A percentile compares a stretch with the other conserved stretches of the same genome.
Evolutionary conservation across 306 rosid species (phyloP).

Genomic region (Castanopsis chinensis): DNA sequence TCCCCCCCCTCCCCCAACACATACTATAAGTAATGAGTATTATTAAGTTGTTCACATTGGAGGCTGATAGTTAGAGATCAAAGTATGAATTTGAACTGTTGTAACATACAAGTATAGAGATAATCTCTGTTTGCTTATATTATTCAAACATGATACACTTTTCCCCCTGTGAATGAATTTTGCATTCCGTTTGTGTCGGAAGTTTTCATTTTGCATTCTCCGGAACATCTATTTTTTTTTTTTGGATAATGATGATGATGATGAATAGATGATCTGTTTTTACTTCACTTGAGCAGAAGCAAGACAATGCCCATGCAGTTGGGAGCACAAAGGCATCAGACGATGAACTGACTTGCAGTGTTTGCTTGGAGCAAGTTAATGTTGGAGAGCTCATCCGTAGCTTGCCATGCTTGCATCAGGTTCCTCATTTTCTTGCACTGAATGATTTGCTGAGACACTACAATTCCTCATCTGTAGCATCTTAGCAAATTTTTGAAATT

Average conservation of each 20-base stretch:
- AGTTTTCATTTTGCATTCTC: background rate
- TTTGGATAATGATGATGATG: no score
- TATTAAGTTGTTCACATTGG: background rate
- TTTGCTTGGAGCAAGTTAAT: constrained; percentile 94
- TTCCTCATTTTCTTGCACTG: constrained; percentile 12
- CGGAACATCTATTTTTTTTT: background rate
- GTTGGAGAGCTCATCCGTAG: constrained; percentile 87
- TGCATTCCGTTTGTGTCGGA: background rate
- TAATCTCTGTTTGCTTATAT: background rate
- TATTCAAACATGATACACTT: background rate
- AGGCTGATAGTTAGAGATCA: background rate
- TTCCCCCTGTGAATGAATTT: background rate
- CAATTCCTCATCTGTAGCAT: background rate
- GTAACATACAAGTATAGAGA: background rate
- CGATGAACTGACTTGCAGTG: constrained; percentile 95
- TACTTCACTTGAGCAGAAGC: constrained; percentile 30
- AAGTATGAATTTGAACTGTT: background rate
- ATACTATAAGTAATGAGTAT: background rate
- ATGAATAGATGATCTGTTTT: no score
- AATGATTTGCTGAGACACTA: no score
- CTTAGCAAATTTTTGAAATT: background rate
- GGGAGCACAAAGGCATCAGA: constrained; percentile 59
- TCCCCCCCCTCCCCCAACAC: no score
- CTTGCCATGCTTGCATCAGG: constrained; percentile 99
- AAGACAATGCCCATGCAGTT: constrained; percentile 45